These are phyloP conservation scores for Crithidia acanthocephali DNA, from an alignment of 208 protist species.

Conservation along the genomic window DNA sequence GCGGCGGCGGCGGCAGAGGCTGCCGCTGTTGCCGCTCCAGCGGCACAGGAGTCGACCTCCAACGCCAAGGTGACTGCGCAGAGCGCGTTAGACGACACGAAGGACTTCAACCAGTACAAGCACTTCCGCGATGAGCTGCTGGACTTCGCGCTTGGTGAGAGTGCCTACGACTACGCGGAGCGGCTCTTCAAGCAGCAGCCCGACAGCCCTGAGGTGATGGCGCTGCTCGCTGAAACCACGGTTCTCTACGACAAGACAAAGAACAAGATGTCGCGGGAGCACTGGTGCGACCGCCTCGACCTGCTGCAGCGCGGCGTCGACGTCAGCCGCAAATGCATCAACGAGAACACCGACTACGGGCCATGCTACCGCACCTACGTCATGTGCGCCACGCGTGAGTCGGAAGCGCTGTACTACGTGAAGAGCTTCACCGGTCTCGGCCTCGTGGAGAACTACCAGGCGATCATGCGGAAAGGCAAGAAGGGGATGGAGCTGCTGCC, in stretches of 20 bases:
- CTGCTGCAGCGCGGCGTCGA: conserved; percentile 86
- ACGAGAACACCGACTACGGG: conserved; percentile 81
- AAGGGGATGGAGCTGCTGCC: conserved; percentile 72
- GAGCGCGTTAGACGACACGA: neutral
- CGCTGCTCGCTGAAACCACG: conserved; percentile 79
- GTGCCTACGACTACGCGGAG: conserved; percentile 82
- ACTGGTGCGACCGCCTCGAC: conserved; percentile 88
- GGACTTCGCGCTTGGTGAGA: conserved; percentile 75
- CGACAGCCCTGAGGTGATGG: conserved; percentile 82
- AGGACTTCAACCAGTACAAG: conserved; percentile 49
- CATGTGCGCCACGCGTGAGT: conserved; percentile 72
- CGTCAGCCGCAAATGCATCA: conserved; percentile 89
- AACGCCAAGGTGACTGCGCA: neutral
- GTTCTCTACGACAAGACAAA: conserved; percentile 85
- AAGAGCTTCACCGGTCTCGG: conserved; percentile 71
- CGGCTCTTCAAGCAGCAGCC: conserved; percentile 65
- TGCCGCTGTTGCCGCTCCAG: neutral
- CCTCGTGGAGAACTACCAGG: conserved; percentile 83
- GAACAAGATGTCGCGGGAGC: conserved; percentile 76
- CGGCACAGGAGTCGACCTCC: neutral
- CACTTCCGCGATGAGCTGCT: conserved; percentile 83
- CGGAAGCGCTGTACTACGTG: conserved; percentile 83
- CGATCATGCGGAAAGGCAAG: conserved; percentile 73
- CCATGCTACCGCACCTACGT: conserved; percentile 88
- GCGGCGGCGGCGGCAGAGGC: neutral